Evolutionary conservation across 1,284 basidiomycete species (phyloP).

Genomic region (Puccinia sorghi): DNA sequence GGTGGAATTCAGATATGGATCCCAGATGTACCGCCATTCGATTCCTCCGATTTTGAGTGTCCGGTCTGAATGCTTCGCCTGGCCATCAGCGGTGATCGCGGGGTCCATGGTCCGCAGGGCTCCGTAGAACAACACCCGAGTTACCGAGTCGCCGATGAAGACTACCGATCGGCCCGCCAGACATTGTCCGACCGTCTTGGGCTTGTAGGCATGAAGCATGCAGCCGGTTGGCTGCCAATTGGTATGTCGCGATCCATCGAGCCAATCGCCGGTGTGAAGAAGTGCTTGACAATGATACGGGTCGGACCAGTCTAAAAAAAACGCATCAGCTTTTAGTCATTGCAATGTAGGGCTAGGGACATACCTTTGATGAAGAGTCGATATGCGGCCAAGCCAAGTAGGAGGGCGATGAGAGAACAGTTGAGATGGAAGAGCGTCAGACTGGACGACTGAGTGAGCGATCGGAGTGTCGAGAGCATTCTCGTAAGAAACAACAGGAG

Average conservation of each 20-base stretch:
- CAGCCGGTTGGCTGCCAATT: constrained; percentile 50
- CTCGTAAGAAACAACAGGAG: background rate
- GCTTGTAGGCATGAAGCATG: constrained; percentile 46
- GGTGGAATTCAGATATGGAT: constrained; percentile 70
- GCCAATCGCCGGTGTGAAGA: constrained; percentile 41
- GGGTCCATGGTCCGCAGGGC: constrained; percentile 59
- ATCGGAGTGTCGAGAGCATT: constrained; percentile 31
- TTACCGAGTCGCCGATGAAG: constrained; percentile 83
- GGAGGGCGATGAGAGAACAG: constrained; percentile 22
- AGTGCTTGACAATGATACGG: constrained; percentile 49
- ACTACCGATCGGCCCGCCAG: constrained; percentile 61
- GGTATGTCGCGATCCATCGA: constrained; percentile 27
- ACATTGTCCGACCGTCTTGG: constrained; percentile 51
- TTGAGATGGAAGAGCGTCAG: constrained; percentile 33
- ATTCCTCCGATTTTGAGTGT: constrained; percentile 65
- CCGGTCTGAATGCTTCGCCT: constrained; percentile 53
- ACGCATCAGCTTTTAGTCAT: background rate
- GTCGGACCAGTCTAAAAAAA: constrained; percentile 38
- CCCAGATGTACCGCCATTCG: constrained; percentile 57
- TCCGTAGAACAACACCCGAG: constrained; percentile 75
- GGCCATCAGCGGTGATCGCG: constrained; percentile 58
- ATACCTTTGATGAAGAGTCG: constrained; percentile 33
- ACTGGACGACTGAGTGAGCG: constrained; percentile 24
- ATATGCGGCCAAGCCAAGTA: constrained; percentile 40
- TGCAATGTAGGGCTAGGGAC: background rate